A percentile compares a stretch with the other conserved stretches of the same genome.
These are phyloP conservation scores for Vaccinium vitisidaea DNA, from an alignment of 148 eudicot species.

Conservation along the genomic window DNA sequence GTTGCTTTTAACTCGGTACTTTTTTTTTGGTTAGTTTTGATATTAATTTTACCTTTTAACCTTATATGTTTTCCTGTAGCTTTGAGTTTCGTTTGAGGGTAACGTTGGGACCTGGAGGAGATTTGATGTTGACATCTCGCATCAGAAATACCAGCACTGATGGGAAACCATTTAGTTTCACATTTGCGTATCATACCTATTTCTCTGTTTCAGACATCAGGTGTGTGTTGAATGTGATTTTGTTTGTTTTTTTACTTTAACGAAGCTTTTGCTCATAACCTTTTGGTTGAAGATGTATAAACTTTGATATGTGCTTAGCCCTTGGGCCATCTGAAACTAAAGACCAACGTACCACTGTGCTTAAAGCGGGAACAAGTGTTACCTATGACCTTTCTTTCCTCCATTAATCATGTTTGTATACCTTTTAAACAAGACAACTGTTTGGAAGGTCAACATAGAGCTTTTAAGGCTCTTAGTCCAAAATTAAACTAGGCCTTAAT, in stretches of 20 bases:
- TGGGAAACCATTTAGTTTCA: constrained; percentile 76
- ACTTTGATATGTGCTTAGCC: background rate
- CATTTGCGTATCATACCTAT: constrained; percentile 92
- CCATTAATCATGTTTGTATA: background rate
- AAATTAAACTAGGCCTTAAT: background rate
- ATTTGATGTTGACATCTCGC: constrained; percentile 87
- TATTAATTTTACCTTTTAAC: background rate
- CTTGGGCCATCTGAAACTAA: background rate
- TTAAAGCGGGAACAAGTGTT: background rate
- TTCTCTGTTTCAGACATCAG: constrained; percentile 94
- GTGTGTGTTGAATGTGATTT: constrained; percentile 32
- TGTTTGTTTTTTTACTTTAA: constrained; percentile 9
- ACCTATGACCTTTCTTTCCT: background rate
- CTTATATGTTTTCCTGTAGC: constrained; percentile 32
- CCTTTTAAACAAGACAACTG: background rate
- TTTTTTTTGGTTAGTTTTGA: background rate
- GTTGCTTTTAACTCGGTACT: background rate
- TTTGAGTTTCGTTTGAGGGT: constrained; percentile 90
- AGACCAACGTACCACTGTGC: background rate
- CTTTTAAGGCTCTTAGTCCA: background rate
- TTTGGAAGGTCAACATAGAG: background rate
- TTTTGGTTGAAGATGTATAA: background rate
- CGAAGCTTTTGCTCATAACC: background rate
- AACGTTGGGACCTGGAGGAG: constrained; percentile 85
- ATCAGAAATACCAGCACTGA: constrained; percentile 81